A percentile compares a stretch with the other conserved stretches of the same genome.
Conservation (phyloP, 2,329 filamentous ascomycete species). For the Botrytis pseudocinerea region DNA sequence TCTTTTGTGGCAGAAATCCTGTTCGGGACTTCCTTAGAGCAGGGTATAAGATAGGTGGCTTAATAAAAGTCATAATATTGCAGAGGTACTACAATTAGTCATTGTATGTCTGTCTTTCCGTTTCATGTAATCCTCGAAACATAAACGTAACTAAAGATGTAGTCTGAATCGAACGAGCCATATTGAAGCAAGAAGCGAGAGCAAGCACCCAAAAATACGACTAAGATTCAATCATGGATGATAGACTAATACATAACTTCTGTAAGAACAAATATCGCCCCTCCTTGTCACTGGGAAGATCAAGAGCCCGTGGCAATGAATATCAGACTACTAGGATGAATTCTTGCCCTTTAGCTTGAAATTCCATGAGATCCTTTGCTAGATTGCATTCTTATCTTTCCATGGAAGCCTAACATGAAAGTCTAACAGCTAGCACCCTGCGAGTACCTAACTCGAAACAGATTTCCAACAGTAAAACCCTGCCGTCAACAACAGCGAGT, state of each 20-base stretch:
- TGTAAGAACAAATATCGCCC: background rate
- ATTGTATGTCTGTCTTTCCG: background rate
- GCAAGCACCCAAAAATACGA: background rate
- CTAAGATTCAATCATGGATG: background rate
- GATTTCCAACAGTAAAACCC: rapidly evolving
- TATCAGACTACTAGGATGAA: background rate
- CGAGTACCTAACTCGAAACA: background rate
- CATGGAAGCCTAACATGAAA: background rate
- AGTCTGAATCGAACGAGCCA: background rate
- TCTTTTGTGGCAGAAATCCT: background rate
- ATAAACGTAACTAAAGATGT: background rate
- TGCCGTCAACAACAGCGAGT: background rate
- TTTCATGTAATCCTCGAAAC: background rate
- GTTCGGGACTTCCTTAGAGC: rapidly evolving
- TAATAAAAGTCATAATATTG: rapidly evolving
- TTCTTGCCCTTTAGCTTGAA: background rate
- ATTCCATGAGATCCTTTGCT: background rate
- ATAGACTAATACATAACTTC: background rate
- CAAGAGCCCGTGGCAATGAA: background rate
- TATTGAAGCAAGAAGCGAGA: background rate
- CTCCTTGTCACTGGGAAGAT: background rate
- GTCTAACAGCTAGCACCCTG: background rate
- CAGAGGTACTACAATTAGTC: rapidly evolving
- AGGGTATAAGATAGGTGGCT: rapidly evolving
- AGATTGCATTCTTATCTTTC: background rate